These are phyloP conservation scores for Podaxis pistillaris DNA, from an alignment of 768 basidiomycete species.

Conservation along the genomic window DNA sequence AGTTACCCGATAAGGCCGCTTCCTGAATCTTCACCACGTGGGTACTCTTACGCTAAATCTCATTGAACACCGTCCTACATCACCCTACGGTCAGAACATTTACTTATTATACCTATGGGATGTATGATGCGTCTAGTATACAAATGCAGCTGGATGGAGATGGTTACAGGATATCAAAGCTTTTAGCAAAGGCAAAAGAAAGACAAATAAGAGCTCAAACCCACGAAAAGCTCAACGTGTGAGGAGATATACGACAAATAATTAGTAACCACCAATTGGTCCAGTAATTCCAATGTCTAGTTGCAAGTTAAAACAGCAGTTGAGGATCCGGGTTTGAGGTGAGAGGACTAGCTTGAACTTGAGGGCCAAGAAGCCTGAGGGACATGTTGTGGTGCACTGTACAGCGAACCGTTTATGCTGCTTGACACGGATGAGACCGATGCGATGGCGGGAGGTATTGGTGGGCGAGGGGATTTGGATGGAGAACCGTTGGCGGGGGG, in stretches of 20 bases:
- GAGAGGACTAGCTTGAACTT: conserved; percentile 17
- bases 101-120: conserved; percentile 18
- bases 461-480: conserved; percentile 33
- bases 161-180: conserved; percentile 27
- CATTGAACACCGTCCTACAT: background rate
- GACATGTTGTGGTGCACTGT: conserved; percentile 32
- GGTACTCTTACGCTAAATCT: background rate
- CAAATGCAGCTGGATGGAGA: conserved; percentile 29
- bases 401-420: conserved; percentile 38
- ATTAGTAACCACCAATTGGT: conserved; percentile 9
- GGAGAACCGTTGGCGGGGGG: conserved; percentile 34
- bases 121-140: conserved; percentile 31
- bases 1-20: conserved; percentile 6
- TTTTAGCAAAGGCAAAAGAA: conserved; percentile 17
- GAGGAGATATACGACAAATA: conserved; percentile 13
- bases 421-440: conserved; percentile 28
- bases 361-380: conserved; percentile 28
- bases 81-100: background rate
- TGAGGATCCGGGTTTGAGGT: background rate
- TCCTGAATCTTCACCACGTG: background rate
- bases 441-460: conserved; percentile 25
- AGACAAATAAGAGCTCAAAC: conserved; percentile 14
- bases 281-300: conserved; percentile 12
- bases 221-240: background rate
- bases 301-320: background rate